Percentiles rank a stretch among this genome's conserved stretches.
phyloP scores from a whole-genome alignment of 345 rosid species.

The Anastatica hierochuntica region DNA sequence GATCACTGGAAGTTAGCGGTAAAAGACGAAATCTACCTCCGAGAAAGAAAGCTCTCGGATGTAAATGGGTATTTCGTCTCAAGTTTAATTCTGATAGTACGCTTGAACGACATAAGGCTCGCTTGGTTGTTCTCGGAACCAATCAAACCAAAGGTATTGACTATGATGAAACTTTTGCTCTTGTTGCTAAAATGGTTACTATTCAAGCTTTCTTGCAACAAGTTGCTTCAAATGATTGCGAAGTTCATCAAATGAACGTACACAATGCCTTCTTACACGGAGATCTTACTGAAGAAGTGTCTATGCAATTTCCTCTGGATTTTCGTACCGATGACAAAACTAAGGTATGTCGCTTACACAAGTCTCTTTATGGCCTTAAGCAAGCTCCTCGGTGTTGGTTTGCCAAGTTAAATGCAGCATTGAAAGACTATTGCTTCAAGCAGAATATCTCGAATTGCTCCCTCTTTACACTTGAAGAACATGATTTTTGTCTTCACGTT shows the following conservation, averaged over 20 bases:
- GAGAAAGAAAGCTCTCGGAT: background rate
- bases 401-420: background rate
- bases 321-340: background rate
- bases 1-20: background rate
- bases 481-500: background rate
- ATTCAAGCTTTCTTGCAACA: too few species aligned
- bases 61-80: background rate
- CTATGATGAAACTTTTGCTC: too few species aligned
- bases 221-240: background rate
- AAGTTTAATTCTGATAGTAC: too few species aligned
- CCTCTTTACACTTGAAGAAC: background rate
- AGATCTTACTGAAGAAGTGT: background rate
- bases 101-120: background rate
- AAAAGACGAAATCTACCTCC: background rate
- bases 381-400: background rate
- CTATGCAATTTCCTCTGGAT: background rate
- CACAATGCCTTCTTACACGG: too few species aligned
- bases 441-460: background rate
- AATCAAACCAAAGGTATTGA: background rate
- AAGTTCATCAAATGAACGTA: background rate
- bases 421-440: background rate
- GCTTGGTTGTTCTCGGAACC: background rate
- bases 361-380: background rate
- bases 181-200: background rate
- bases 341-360: background rate